Evolutionary conservation across 1,139 yeast species (phyloP).

Genomic region (Sugiyamaella xylanicola): DNA sequence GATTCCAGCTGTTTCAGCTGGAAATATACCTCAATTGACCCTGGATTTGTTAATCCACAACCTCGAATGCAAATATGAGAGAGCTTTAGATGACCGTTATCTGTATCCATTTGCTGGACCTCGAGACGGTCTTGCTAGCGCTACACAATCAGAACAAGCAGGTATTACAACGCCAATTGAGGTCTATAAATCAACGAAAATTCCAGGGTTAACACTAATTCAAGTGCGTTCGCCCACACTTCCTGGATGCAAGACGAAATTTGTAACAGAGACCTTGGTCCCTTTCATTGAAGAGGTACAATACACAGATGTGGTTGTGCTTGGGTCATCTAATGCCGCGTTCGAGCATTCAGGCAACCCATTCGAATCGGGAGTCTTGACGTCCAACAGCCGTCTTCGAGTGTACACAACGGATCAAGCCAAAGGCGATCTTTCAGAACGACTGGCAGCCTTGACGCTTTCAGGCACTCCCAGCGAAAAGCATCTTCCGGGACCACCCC

Average conservation of each 20-base stretch:
- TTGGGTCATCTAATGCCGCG: slow-evolving; percentile 72
- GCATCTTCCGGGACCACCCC: slow-evolving; percentile 21
- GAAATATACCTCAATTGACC: slow-evolving; percentile 86
- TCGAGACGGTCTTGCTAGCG: slow-evolving; percentile 50
- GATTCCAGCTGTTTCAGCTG: slow-evolving; percentile 80
- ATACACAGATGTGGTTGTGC: slow-evolving; percentile 54
- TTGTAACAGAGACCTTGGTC: slow-evolving; percentile 55
- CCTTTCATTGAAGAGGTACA: slow-evolving; percentile 49
- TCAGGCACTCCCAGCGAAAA: slow-evolving; percentile 8
- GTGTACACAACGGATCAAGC: slow-evolving; percentile 12
- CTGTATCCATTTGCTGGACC: slow-evolving; percentile 88
- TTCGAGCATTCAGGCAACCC: slow-evolving; percentile 25
- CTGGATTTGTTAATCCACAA: slow-evolving; percentile 74
- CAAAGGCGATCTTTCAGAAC: slow-evolving; percentile 16
- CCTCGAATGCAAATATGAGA: slow-evolving; percentile 53
- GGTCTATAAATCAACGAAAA: slow-evolving; percentile 32
- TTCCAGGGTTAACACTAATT: slow-evolving; percentile 51
- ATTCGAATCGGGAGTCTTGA: slow-evolving; percentile 21
- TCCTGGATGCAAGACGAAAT: slow-evolving; percentile 58
- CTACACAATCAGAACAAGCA: slow-evolving; percentile 24
- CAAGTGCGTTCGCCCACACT: slow-evolving; percentile 87
- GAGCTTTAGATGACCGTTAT: slow-evolving; percentile 58
- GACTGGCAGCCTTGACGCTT: slow-evolving; percentile 20
- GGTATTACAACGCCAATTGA: slow-evolving; percentile 66
- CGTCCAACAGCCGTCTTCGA: slow-evolving; percentile 6